Evolutionary conservation across 2,329 filamentous ascomycete genomes (phyloP), one percentile per base, ranked within the genome.

Genomic region (Pezicula carpinea): DNA sequence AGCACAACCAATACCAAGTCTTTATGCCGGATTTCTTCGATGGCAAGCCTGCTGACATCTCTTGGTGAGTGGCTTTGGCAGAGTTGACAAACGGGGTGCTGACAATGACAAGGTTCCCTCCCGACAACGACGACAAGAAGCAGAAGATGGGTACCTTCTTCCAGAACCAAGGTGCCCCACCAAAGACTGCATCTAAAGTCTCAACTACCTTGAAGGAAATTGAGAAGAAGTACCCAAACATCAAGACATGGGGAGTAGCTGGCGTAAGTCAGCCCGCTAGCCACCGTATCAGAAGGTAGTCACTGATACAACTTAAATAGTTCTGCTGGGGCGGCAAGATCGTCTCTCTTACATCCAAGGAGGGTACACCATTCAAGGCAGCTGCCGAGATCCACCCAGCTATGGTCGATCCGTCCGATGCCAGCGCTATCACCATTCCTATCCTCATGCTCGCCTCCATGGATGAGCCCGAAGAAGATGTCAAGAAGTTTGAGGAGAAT

Each of bases 21-120:
- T 90, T 91, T 69, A 91, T 96, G 53, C 91, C 91, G 22, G 91
- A 96, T 70, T 92, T 88, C 76, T 95, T 96, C 72, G 78, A 87
- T 50, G 90, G 88, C 64, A 55, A 58, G 4, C 56, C 58, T 35
- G 64, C 23, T 43, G 31, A 80, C 74, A 50, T 75, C 78, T 47
- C 58, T 19, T 76, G 75, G 69, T 59, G 48, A 11, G 50, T 35
- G n/a, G n/a, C 17, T 18, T 19, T n/a, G n/a, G 17, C 26, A 17
- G 14, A 6, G n/a, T 23, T 39, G 11, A 38, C 3, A 29, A 29
- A 36, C 3, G 34, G 21, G 11, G 21, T 14, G 36, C 34, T 19
- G 14, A 19, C 3, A 39, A 31, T 40, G 42, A 52, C 55, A 13
- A 63, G 64, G 40, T 80, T 80, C 63, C 84, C 85, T 2, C 77